Evolutionary conservation across 352 stramenopile species (phyloP).

Genomic region (Peronospora tabacina): DNA sequence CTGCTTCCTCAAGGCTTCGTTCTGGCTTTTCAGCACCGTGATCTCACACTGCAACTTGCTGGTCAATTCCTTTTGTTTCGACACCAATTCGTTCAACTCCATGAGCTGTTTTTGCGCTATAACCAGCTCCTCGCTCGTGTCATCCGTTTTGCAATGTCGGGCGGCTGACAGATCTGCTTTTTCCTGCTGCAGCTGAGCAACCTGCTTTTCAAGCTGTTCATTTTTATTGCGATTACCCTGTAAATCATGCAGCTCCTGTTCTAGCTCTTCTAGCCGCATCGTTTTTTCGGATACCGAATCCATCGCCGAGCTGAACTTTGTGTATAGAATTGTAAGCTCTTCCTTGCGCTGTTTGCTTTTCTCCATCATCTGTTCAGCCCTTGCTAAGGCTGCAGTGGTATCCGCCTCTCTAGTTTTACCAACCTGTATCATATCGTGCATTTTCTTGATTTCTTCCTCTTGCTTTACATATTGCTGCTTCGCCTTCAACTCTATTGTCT

Average conservation of each 20-base stretch:
- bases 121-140: conserved; percentile 15
- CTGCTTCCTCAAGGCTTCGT: conserved; percentile 17
- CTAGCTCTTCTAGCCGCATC: conserved; percentile 36
- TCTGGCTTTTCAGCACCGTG: conserved; percentile 17
- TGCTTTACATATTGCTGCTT: conserved; percentile 15
- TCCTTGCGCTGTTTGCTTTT: conserved; percentile 21
- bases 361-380: conserved; percentile 11
- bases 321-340: conserved; percentile 30
- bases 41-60: conserved; percentile 19
- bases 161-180: conserved; percentile 16
- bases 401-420: conserved; percentile 14
- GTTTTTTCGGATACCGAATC: conserved; percentile 30
- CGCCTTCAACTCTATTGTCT: conserved; percentile 16
- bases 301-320: conserved; percentile 30
- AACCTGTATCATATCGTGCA: conserved; percentile 26
- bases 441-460: conserved; percentile 25
- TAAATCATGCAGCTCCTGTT: conserved; percentile 16
- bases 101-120: conserved; percentile 16
- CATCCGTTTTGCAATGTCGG: conserved; percentile 2
- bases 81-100: conserved; percentile 21
- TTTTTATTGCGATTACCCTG: conserved; percentile 7
- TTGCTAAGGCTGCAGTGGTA: conserved; percentile 6
- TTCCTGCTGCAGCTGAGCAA: conserved; percentile 22
- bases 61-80: conserved; percentile 4
- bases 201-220: conserved; percentile 18